Conservation (phyloP, 495 filamentous ascomycete genomes). For the Trichocladium antarcticum region DNA sequence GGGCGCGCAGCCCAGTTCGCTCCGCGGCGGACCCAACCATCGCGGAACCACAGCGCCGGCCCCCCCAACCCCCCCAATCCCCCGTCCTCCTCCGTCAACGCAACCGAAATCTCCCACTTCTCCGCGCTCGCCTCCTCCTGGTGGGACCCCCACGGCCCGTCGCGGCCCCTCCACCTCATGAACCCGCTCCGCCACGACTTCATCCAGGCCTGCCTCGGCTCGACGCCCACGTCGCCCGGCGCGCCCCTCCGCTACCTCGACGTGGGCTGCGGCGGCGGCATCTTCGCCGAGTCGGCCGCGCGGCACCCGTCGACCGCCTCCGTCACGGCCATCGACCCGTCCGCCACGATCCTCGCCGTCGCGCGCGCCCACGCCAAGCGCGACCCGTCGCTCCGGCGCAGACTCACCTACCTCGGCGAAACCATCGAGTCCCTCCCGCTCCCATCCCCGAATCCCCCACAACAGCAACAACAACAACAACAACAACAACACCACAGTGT, state of each 20-base stretch:
- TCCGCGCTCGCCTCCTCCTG: conserved; percentile 81
- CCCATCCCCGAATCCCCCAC: background rate
- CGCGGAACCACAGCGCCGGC: background rate
- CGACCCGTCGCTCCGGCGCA: conserved; percentile 48
- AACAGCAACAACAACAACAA: no score
- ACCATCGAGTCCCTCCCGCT: conserved; percentile 57
- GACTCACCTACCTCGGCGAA: conserved; percentile 57
- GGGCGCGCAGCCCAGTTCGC: background rate
- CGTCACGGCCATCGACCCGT: conserved; percentile 80
- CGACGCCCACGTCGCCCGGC: conserved; percentile 8
- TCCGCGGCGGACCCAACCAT: background rate
- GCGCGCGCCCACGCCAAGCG: conserved; percentile 60
- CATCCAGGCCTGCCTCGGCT: conserved; percentile 58
- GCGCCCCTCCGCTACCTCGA: conserved; percentile 63
- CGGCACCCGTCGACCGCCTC: conserved; percentile 52
- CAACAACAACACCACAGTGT: no score
- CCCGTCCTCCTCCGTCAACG: conserved; percentile 55
- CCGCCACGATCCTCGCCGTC: conserved; percentile 62
- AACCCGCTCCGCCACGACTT: conserved; percentile 94
- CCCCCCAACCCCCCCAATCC: conserved; percentile 3
- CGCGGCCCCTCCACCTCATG: conserved; percentile 90
- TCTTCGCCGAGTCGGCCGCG: conserved; percentile 87
- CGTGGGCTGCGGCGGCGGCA: conserved; percentile 91
- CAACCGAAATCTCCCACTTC: conserved; percentile 86
- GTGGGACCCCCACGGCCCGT: conserved; percentile 96